These are phyloP conservation scores for Ophiocordyceps robertsii DNA, from an alignment of 2,329 filamentous ascomycete genomes.

Conservation along the genomic window DNA sequence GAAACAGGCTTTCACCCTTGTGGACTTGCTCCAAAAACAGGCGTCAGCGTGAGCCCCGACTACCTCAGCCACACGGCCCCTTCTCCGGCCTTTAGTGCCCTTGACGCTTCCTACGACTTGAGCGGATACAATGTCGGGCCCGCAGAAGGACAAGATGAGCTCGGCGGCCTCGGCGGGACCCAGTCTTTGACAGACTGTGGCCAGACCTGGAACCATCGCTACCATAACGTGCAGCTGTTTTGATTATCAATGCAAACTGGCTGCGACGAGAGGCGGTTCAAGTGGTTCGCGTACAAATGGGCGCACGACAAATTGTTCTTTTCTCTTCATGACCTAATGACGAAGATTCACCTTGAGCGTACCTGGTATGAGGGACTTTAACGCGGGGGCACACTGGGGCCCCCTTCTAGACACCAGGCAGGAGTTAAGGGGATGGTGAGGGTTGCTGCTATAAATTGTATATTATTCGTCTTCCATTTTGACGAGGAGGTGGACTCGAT, in stretches of 20 bases:
- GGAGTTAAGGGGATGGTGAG: too few relatives aligned
- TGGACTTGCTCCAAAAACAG: not conserved
- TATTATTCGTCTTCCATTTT: too few relatives aligned
- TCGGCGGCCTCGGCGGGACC: not conserved
- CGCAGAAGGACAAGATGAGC: not conserved
- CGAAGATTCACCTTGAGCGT: not conserved
- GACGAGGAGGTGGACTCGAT: too few relatives aligned
- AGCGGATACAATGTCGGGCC: not conserved
- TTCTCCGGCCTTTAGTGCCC: not conserved
- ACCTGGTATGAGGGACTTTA: too few relatives aligned
- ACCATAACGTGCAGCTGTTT: not conserved
- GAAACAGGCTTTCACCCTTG: slow-evolving; percentile 9
- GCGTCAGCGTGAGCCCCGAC: not conserved
- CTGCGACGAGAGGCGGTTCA: not conserved
- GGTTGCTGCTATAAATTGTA: too few relatives aligned
- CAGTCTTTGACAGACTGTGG: not conserved
- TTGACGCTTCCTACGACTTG: not conserved
- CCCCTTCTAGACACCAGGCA: too few relatives aligned
- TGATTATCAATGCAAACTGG: not conserved
- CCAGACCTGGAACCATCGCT: not conserved
- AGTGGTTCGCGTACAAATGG: not conserved
- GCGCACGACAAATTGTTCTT: not conserved
- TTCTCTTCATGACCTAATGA: not conserved
- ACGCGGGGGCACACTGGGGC: too few relatives aligned
- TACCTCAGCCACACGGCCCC: not conserved